Evolutionary conservation across 1,284 basidiomycete species (phyloP).

Genomic region (Malassezia arunalokei): DNA sequence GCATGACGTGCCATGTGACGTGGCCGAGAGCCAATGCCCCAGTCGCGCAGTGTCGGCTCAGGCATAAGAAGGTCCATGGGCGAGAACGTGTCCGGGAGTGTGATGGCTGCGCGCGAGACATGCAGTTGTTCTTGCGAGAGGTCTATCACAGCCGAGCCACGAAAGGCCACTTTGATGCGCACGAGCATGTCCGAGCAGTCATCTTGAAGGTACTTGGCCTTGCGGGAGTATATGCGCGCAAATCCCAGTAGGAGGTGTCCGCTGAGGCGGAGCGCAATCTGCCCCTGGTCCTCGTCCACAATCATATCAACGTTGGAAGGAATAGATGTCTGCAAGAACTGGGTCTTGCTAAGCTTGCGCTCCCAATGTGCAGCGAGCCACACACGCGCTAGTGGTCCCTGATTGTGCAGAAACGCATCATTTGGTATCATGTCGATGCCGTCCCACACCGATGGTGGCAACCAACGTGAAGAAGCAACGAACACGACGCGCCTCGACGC

Average conservation of each 20-base stretch:
- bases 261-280: conserved; percentile 81
- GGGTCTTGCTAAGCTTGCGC: conserved; percentile 87
- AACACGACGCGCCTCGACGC: not conserved
- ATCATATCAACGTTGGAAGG: conserved; percentile 66
- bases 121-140: conserved; percentile 84
- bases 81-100: conserved; percentile 60
- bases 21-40: not conserved
- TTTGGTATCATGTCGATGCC: conserved; percentile 61
- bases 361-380: conserved; percentile 99
- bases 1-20: conserved; percentile 55
- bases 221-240: conserved; percentile 89
- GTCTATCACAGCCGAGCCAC: conserved; percentile 72
- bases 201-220: conserved; percentile 91
- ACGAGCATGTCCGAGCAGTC: conserved; percentile 92
- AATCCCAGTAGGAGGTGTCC: conserved; percentile 91
- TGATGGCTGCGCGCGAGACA: conserved; percentile 74
- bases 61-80: conserved; percentile 69
- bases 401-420: conserved; percentile 78
- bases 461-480: not conserved
- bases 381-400: conserved; percentile 85
- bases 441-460: not conserved
- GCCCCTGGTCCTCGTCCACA: conserved; percentile 57
- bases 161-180: conserved; percentile 91
- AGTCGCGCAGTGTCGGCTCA: conserved; percentile 49
- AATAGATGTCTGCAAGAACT: conserved; percentile 85